Base-by-base conservation (phyloP, 2,329 filamentous ascomycete species). In the Arthrinium phaeospermum region DNA sequence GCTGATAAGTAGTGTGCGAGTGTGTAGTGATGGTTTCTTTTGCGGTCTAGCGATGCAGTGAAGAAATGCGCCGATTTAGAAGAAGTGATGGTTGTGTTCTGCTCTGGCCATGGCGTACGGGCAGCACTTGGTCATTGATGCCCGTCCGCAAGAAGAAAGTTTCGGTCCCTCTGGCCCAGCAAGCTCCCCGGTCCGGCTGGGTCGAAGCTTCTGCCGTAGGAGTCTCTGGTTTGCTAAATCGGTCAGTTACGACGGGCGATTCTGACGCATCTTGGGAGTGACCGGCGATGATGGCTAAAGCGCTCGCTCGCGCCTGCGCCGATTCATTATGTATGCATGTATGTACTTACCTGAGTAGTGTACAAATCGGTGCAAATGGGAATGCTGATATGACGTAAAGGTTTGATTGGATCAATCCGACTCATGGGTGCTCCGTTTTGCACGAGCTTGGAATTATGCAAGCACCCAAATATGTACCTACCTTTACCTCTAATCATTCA, bases 341-440 rank as follows among this genome's bases (percentile, higher is more conserved):
- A 30, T 57, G 24, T 45, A 8, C 53, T 61, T 34, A 22, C 16
- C 14, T 22, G 34, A 34, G 30, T 61, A 61, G 34, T 41, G 57
- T 37, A 64, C 57, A 64, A 64, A 64, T 41, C 57, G 57, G 57
- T 64, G 57, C 34, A 64, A 64, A 41, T n/a, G 57, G 13, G 19
- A 41, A 24, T 64, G 19, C 57, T 34, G 57, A 37, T 64, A 64
- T 64, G 57, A 64, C 57, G 57, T 64, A 64, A 41, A 19, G 30
- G 4, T 64, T 37, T 64, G 57, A 64, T 64, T 64, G 57, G 57
- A 19, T 41, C 57, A 64, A n/a, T 19, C 34, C 34, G 22, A 41
- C 57, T 41, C 57, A 24, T 14, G n/a, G 53, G 7, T 13, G 19
- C 30, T 64, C 34, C 34, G 57, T 64, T 64, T 22, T 61, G 30